A percentile compares a stretch with the other conserved stretches of the same genome.
Conservation (phyloP, 2,329 filamentous ascomycete species). For the Fulvia fulva region DNA sequence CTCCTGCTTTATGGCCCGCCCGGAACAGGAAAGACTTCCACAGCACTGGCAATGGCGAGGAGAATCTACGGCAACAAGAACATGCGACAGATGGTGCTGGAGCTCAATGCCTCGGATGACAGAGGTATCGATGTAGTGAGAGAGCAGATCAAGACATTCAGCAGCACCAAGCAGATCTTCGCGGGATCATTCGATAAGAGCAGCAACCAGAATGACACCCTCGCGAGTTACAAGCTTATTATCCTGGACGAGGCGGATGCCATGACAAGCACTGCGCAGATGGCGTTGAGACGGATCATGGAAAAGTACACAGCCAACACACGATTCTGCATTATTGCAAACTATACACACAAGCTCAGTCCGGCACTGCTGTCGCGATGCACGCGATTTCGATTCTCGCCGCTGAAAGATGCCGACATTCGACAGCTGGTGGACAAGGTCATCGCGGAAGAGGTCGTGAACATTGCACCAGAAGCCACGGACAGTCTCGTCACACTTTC, state of each 20-base stretch:
- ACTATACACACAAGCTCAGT: conserved; percentile 97
- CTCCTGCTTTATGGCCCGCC: conserved; percentile 95
- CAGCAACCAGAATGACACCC: conserved; percentile 33
- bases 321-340: conserved; percentile 95
- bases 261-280: conserved; percentile 98
- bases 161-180: conserved; percentile 97
- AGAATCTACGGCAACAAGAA: conserved; percentile 89
- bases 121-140: conserved; percentile 95
- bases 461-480: conserved; percentile 74
- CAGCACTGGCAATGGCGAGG: conserved; percentile 85
- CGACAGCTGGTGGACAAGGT: conserved; percentile 81
- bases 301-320: conserved; percentile 99
- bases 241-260: conserved; percentile 98
- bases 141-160: conserved; percentile 99
- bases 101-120: conserved; percentile 96
- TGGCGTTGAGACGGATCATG: conserved; percentile 96
- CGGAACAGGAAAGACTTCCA: conserved; percentile 96
- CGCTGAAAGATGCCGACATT: conserved; percentile 85
- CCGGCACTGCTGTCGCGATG: conserved; percentile 89
- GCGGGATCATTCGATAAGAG: conserved; percentile 39
- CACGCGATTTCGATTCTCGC: conserved; percentile 92
- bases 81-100: conserved; percentile 96
- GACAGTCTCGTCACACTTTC: conserved; percentile 81
- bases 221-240: conserved; percentile 89
- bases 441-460: conserved; percentile 78